A percentile compares a stretch with the other conserved stretches of the same genome.
phyloP scores from a whole-genome alignment of 495 filamentous ascomycete species.

The Oidiodendron maius region DNA sequence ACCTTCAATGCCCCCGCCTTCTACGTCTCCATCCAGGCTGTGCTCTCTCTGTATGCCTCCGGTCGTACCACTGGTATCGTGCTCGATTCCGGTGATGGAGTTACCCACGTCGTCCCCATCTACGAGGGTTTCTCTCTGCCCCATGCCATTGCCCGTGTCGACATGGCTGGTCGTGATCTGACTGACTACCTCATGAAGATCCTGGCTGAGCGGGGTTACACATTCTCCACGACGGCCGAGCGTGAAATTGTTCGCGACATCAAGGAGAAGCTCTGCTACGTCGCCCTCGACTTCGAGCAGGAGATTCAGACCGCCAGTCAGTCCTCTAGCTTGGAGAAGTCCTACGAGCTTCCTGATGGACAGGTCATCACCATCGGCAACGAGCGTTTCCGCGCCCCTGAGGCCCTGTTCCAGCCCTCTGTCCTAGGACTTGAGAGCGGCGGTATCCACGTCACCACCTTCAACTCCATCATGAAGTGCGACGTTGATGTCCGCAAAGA shows the following conservation, averaged over 20 bases:
- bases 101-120: slow-evolving; percentile 99
- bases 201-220: slow-evolving; percentile 96
- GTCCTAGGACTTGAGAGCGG: slow-evolving; percentile 97
- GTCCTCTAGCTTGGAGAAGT: slow-evolving; percentile 96
- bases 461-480: slow-evolving; percentile 99
- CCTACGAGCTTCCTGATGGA: slow-evolving; percentile 98
- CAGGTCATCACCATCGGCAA: slow-evolving; percentile 99
- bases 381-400: slow-evolving; percentile 98
- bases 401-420: slow-evolving; percentile 98
- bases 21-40: slow-evolving; percentile 99
- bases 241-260: slow-evolving; percentile 99
- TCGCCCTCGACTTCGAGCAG: slow-evolving; percentile 99
- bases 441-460: slow-evolving; percentile 99
- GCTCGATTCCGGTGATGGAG: slow-evolving; percentile 98
- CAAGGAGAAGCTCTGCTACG: slow-evolving; percentile 99
- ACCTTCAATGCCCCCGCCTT: slow-evolving; percentile 99
- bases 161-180: slow-evolving; percentile 99
- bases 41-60: slow-evolving; percentile 97
- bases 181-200: slow-evolving; percentile 99
- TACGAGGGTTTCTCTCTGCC: slow-evolving; percentile 99
- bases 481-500: slow-evolving; percentile 99
- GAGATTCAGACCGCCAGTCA: slow-evolving; percentile 99
- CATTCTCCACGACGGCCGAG: slow-evolving; percentile 99
- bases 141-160: slow-evolving; percentile 98
- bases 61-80: slow-evolving; percentile 99